Evolutionary conservation across 108 stramenopile species (phyloP), one percentile per base, ranked within the genome.

Genomic region (Pseudonitzschia delicatissima): DNA sequence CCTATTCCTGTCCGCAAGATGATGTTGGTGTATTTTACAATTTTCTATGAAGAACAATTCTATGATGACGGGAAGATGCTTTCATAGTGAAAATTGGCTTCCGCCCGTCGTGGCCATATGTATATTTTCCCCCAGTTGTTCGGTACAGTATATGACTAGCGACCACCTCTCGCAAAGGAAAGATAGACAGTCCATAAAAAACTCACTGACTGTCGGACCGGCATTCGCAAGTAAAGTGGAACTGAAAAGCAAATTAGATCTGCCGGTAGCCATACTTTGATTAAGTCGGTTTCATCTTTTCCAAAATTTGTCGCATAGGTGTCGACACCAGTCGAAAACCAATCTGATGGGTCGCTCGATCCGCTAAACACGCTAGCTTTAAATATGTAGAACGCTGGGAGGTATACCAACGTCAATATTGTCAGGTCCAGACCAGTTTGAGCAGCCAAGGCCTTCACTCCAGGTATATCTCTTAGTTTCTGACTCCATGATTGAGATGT

Each of bases 301-400:
- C 71, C 65, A 67, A 83, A 80, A 53, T 86, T 86, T 1, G 33
- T 68, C 11, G 44, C 48, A 29, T 83, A 86, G 35, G 66, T 77
- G 15, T 72, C 80, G 23, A 86, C 18, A 6, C 85, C 85, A 11
- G 65, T 66, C 25, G 52, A 57, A 23, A 78, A 28, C 85, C 85
- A 86, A 8, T 71, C 77, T 4, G 68, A 45, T 12, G 85, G 85
- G 57, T 81, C 81, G 13, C 55, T 40, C 21, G 68, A 63, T 9
- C 79, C 82, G 36, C 63, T 72, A 69, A 86, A 83, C 8, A 83
- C 82, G 15, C 78, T 76, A 28, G 82, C 85, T 71, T 86, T 86
- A 80, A 86, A 86, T 25, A 87, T 60, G 47, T 87, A 87, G 68
- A 87, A 87, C n/a, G 86, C 81, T 7, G 86, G 86, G 6, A 87